Evolutionary conservation across 768 basidiomycete genomes (phyloP), one percentile per base, ranked within the genome.

Genomic region (Tephrocybe sp.): DNA sequence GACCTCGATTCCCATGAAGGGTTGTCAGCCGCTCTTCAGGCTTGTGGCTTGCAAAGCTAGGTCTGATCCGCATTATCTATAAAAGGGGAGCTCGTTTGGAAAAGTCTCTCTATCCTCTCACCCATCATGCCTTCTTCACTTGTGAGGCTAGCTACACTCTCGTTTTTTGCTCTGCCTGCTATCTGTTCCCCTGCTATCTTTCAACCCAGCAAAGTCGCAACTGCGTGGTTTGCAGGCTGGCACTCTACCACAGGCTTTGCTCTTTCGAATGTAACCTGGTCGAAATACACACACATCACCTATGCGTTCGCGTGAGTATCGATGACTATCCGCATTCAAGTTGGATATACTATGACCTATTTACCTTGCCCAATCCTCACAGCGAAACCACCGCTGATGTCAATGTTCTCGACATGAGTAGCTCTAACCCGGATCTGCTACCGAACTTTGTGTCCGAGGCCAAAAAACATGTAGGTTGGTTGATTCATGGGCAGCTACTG

Each of bases 221-320:
- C 75, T 15, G 72, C 78, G 8, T 89, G 84, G 84, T 88, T 78
- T 57, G 80, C 86, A 23, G 80, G 82, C 38, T 91, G 82, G 82
- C 82, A 85, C 60, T 64, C 77, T 21, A 64, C 62, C 5, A 55
- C 65, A 25, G 68, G 66, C 0, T 83, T 82, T 56, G 68, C 77
- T 1, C 69, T 84, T 22, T 66, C 72, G 21, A 69, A 77, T 34
- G 72, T 91, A 56, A 72, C 71, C 50, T 91, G 88, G 88, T 60
- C 62, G 3, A 78, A 77, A 65, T 90, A 88, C 66, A 88, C 79
- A 2, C 73, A 80, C 46, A 64, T 87, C 54, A 79, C 79, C 10
- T 91, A 85, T 64, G 76, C 88, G 3, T 88, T 88, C 54, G 86
- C 83, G 84, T 79, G 61, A 67, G 83, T 78, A 41, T n/a, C n/a